Conservation (phyloP, 352 stramenopile species). For the Phytophthora hibernalis region DNA sequence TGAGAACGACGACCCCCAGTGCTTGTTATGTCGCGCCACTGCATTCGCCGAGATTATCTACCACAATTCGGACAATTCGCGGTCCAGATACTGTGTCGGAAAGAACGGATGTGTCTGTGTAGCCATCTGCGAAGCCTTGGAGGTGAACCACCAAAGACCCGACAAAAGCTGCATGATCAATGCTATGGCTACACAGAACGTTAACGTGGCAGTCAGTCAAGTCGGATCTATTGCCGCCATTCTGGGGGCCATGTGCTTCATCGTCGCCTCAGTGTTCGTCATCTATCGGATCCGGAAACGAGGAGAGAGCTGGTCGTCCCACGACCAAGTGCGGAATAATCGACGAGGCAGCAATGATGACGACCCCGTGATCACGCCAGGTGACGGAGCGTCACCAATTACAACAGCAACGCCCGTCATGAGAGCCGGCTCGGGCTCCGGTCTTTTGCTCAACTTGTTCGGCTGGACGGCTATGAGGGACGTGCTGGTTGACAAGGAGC, state of each 20-base stretch:
- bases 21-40: conserved; percentile 38
- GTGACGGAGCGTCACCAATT: conserved; percentile 38
- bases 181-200: conserved; percentile 37
- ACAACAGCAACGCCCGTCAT: conserved; percentile 38
- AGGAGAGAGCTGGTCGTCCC: conserved; percentile 34
- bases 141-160: conserved; percentile 21
- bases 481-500: conserved; percentile 61
- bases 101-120: conserved; percentile 53
- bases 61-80: conserved; percentile 40
- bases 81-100: conserved; percentile 46
- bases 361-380: conserved; percentile 34
- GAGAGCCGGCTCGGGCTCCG: conserved; percentile 33
- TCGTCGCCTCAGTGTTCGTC: conserved; percentile 53
- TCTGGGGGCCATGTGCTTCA: conserved; percentile 53
- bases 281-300: conserved; percentile 57
- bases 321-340: conserved; percentile 24
- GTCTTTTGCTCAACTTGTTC: conserved; percentile 57
- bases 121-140: conserved; percentile 46
- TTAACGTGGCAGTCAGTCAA: conserved; percentile 16
- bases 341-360: conserved; percentile 37
- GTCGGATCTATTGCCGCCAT: conserved; percentile 46
- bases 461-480: conserved; percentile 63
- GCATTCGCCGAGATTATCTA: conserved; percentile 53
- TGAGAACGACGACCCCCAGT: conserved; percentile 45
- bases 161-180: conserved; percentile 46